Evolutionary conservation across 495 filamentous ascomycete species (phyloP).

Genomic region (Xylaria flabelliformis): DNA sequence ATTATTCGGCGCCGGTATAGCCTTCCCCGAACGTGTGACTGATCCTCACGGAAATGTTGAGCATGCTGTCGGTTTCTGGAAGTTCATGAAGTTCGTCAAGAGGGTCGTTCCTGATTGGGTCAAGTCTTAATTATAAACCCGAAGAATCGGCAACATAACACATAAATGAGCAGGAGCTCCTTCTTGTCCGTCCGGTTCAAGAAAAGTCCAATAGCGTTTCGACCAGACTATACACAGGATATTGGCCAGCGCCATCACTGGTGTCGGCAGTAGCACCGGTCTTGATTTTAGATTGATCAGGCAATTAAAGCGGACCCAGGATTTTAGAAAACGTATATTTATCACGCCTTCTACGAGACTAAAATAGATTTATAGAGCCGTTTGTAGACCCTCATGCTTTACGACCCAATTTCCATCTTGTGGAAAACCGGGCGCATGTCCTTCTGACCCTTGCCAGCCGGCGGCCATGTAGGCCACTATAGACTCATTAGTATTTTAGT

Average conservation of each 20-base stretch:
- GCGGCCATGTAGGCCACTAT: slow-evolving; percentile 36
- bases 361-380: slow-evolving; percentile 9
- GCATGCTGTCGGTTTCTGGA: slow-evolving; percentile 65
- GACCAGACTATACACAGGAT: neutral
- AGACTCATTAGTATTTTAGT: neutral
- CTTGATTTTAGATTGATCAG: neutral
- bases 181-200: neutral
- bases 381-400: slow-evolving; percentile 22
- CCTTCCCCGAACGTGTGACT: slow-evolving; percentile 64
- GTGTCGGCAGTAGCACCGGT: neutral
- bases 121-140: slow-evolving; percentile 1
- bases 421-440: slow-evolving; percentile 29
- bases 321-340: neutral
- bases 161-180: neutral
- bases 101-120: slow-evolving; percentile 57
- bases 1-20: slow-evolving; percentile 65
- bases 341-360: neutral
- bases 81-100: slow-evolving; percentile 69
- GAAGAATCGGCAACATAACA: neutral
- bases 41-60: slow-evolving; percentile 68
- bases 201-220: neutral
- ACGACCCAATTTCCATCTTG: slow-evolving; percentile 23
- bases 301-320: neutral
- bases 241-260: neutral
- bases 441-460: slow-evolving; percentile 34